A percentile compares a stretch with the other conserved stretches of the same genome.
Conservation (phyloP, 345 rosid species). For the Populus simonii region DNA sequence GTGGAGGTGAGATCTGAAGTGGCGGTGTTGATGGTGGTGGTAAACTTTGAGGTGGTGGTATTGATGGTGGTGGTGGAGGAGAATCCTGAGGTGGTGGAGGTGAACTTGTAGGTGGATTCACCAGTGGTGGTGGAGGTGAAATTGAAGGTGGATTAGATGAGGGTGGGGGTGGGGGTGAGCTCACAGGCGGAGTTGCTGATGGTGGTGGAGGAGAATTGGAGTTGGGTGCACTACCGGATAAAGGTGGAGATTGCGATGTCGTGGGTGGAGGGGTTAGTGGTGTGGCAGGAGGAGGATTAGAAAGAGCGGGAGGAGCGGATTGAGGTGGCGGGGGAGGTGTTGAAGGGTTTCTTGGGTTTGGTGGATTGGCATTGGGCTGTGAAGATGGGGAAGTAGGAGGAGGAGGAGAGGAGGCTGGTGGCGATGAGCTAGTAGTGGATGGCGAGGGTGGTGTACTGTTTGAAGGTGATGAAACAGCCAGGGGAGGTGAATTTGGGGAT, state of each 20-base stretch:
- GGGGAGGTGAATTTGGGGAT: constrained; percentile 51
- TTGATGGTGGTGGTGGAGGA: constrained; percentile 25
- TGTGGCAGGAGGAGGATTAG: constrained; percentile 18
- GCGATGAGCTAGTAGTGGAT: constrained; percentile 27
- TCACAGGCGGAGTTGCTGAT: constrained; percentile 7
- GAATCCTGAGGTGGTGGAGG: constrained; percentile 18
- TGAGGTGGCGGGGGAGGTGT: constrained; percentile 28
- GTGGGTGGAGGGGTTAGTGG: neutral
- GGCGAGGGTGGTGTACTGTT: constrained; percentile 22
- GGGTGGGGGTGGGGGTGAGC: constrained; percentile 15
- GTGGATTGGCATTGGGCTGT: constrained; percentile 34
- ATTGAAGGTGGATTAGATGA: constrained; percentile 16
- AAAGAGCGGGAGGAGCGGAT: constrained; percentile 19
- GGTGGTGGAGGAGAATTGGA: neutral
- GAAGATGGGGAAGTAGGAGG: constrained; percentile 27
- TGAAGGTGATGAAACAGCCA: constrained; percentile 43
- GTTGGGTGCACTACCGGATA: neutral
- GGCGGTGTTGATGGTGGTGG: constrained; percentile 26
- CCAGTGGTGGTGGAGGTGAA: constrained; percentile 15
- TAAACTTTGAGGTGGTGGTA: constrained; percentile 20
- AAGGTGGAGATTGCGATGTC: constrained; percentile 11
- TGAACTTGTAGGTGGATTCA: constrained; percentile 1
- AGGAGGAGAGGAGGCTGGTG: constrained; percentile 24
- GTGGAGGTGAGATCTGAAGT: constrained; percentile 24
- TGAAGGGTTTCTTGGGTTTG: constrained; percentile 34